Conservation (phyloP, 2,329 filamentous ascomycete species). For the Fusarium temperatum region DNA sequence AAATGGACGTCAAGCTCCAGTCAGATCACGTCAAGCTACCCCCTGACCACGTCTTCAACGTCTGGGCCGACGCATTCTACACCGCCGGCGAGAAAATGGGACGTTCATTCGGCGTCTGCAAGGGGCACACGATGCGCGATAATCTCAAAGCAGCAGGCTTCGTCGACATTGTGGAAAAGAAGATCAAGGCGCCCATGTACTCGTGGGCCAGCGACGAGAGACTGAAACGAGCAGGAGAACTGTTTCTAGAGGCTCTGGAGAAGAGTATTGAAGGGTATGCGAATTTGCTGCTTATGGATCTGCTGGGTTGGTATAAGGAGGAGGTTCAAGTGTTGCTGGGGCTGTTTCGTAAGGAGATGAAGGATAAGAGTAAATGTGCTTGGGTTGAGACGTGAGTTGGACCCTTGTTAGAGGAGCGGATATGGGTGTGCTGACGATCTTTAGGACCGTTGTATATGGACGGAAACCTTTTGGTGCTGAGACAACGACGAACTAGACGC, state of each 20-base stretch:
- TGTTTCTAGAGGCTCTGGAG: conserved; percentile 44
- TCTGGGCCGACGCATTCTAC: conserved; percentile 43
- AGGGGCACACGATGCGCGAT: conserved; percentile 31
- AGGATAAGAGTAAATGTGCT: conserved; percentile 12
- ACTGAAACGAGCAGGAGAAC: conserved; percentile 52
- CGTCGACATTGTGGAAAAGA: conserved; percentile 44
- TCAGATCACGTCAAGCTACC: conserved; percentile 26
- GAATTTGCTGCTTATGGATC: conserved; percentile 38
- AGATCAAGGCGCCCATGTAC: conserved; percentile 52
- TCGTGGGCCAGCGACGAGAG: conserved; percentile 55
- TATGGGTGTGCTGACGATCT: background rate
- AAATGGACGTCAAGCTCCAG: conserved; percentile 36
- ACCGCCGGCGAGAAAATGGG: conserved; percentile 41
- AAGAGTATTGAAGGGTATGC: conserved; percentile 46
- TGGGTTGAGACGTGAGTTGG: conserved; percentile 30
- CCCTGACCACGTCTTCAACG: conserved; percentile 38
- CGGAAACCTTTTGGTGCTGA: conserved; percentile 11
- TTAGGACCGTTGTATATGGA: conserved; percentile 32
- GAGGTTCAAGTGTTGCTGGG: conserved; percentile 39
- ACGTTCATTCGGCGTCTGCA: conserved; percentile 37
- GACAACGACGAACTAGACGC: background rate
- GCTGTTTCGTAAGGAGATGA: conserved; percentile 34
- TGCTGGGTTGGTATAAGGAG: conserved; percentile 43
- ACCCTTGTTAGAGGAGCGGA: background rate
- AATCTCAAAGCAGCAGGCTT: conserved; percentile 46